phyloP scores from a whole-genome alignment of 2,329 filamentous ascomycete species.

The Zelopaecilomyces penicillatus region DNA sequence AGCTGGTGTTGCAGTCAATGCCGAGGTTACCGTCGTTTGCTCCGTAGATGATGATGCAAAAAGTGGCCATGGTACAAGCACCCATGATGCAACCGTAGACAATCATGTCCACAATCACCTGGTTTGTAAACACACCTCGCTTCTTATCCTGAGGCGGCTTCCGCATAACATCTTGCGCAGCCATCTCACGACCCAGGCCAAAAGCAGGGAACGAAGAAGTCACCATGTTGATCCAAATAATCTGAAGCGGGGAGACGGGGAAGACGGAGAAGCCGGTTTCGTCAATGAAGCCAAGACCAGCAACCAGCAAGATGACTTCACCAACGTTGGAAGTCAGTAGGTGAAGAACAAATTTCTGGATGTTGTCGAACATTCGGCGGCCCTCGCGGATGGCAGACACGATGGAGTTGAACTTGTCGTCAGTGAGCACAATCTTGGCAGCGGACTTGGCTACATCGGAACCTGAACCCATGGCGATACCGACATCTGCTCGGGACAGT shows the following conservation, averaged over 20 bases:
- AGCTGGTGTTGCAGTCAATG: slow-evolving; percentile 52
- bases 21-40: slow-evolving; percentile 49
- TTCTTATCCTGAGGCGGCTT: slow-evolving; percentile 66
- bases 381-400: slow-evolving; percentile 77
- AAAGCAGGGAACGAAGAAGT: slow-evolving; percentile 84
- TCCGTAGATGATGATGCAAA: slow-evolving; percentile 56
- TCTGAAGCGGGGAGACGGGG: slow-evolving; percentile 75
- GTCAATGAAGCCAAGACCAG: slow-evolving; percentile 78
- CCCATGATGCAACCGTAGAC: slow-evolving; percentile 76
- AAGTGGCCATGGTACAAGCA: slow-evolving; percentile 54
- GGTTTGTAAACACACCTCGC: slow-evolving; percentile 66
- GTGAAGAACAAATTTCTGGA: slow-evolving; percentile 80
- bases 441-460: slow-evolving; percentile 82
- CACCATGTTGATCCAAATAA: slow-evolving; percentile 92
- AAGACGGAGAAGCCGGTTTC: slow-evolving; percentile 65
- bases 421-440: slow-evolving; percentile 71
- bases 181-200: slow-evolving; percentile 72
- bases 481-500: slow-evolving; percentile 72
- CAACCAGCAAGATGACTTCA: slow-evolving; percentile 71
- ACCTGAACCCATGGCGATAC: slow-evolving; percentile 84
- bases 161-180: slow-evolving; percentile 67
- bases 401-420: slow-evolving; percentile 84
- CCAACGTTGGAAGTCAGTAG: slow-evolving; percentile 75
- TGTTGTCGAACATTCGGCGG: slow-evolving; percentile 79
- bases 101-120: slow-evolving; percentile 71